Conservation (phyloP, 257 asterid species). For the Anisodus tanguticus region DNA sequence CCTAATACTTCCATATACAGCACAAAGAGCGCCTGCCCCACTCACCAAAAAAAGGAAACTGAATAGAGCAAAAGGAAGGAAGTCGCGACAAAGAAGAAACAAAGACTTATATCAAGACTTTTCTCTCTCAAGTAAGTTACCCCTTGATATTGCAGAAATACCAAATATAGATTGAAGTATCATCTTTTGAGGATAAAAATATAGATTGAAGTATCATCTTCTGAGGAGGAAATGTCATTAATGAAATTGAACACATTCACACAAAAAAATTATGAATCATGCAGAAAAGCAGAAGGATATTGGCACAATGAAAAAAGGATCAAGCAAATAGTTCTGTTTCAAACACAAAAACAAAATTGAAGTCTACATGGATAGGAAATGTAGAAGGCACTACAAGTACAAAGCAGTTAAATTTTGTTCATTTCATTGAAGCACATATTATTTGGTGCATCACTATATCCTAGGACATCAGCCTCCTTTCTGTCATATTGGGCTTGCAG, state of each 20-base stretch:
- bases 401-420: not conserved
- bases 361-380: not conserved
- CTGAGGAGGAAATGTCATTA: not conserved
- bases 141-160: conserved; percentile 3
- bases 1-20: conserved; percentile 17
- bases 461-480: not conserved
- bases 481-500: not conserved
- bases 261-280: not conserved
- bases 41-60: not conserved
- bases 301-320: not conserved
- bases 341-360: conserved; percentile 2
- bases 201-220: not conserved
- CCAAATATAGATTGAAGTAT: not conserved
- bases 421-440: not conserved
- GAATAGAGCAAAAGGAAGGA: not conserved
- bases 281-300: not conserved
- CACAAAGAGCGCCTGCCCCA: not conserved
- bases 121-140: not conserved
- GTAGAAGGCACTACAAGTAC: not conserved
- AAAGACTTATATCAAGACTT: not conserved
- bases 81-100: not conserved
- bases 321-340: not conserved
- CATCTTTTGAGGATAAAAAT: too few species aligned
- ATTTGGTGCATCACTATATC: not conserved
- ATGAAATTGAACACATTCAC: not conserved